Base-by-base conservation (phyloP, 768 basidiomycete genomes). In the Collybiopsis confluens region DNA sequence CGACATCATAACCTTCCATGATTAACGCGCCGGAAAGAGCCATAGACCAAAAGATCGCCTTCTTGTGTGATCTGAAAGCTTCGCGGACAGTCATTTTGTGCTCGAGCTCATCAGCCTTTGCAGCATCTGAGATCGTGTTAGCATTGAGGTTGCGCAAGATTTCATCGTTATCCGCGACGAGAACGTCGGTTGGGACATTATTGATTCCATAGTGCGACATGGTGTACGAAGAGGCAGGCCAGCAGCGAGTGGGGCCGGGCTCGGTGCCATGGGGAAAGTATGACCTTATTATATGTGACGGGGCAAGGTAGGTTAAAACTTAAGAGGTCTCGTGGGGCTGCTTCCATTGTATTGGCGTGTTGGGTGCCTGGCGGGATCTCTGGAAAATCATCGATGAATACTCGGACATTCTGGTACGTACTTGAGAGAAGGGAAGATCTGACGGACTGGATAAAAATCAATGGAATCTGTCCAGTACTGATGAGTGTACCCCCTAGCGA, bases 101-200 rank as follows among this genome's bases (percentile, higher is more conserved):
- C 55, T 62, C 62, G 24, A 55, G 56, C 27, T 26, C 37, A 42
- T 62, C 62, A 35, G 54, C 56, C 56, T 52, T 40, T 13, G 62
- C 62, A 18, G 59, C 62, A 36, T 57, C 58, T 8, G 46, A 27
- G 18, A 58, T 36, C 11, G 58, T 56, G 30, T 57, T 49, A 44
- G 49, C 56, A 52, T 54, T 54, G 54, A 62, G 56, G 10, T 57
- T 59, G 7, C 54, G 48, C 35, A 52, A 52, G 33, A 59, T 48
- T 21, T 50, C 33, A 20, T 44, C 33, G 56, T 62, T 59, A 52
- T 61, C 54, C 4, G 58, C 24, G 60, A 78, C 76, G 43, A 82
- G 77, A 65, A 71, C 66, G 20, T 69, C 71, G n/a, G 74, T 11
- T 21, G 47, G 35, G 21, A 21, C 47, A 20, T 48, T 33, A 21